These are phyloP conservation scores for Vitis vinifera DNA, from an alignment of 164 flowering plant species.

Conservation along the genomic window ASM3070453v1 NC_081812.1:15303501-15304000, in stretches of 20 bases:
- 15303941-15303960: constrained; percentile 76
- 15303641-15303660: constrained; percentile 46
- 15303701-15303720: constrained; percentile 80
- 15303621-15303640: constrained; percentile 64
- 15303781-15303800: constrained; percentile 78
- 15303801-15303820: constrained; percentile 89
- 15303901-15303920: constrained; percentile 50
- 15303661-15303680: constrained; percentile 28
- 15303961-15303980: constrained; percentile 80
- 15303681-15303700: constrained; percentile 59
- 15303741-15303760: constrained; percentile 86
- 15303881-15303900: constrained; percentile 39
- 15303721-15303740: constrained; percentile 65
- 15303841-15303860: constrained; percentile 20
- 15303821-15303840: constrained; percentile 83
- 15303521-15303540: constrained; percentile 57
- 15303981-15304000: constrained; percentile 54
- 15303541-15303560: constrained; percentile 78
- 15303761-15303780: constrained; percentile 79
- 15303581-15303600: constrained; percentile 87
- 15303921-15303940: constrained; percentile 58
- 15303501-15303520: constrained; percentile 50
- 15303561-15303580: constrained; percentile 84
- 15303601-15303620: constrained; percentile 64
- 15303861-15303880: constrained; percentile 19